Conservation (phyloP, 495 filamentous ascomycete genomes). For the Lasiosphaeria ovina region DNA sequence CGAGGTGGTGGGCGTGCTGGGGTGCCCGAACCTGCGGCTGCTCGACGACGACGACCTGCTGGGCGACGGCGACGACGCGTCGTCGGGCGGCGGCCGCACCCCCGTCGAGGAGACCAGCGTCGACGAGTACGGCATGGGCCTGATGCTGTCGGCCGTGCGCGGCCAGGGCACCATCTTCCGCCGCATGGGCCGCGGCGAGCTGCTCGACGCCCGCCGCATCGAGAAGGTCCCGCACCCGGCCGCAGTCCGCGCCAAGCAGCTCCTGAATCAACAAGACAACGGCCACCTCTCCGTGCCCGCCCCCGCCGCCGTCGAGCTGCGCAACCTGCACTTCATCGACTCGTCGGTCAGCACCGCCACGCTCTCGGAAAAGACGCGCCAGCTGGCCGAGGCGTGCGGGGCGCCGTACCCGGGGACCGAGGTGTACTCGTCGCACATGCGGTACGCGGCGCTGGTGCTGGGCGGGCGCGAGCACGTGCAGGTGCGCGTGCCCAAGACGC, state of each 20-base stretch:
- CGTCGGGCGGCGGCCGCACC: neutral
- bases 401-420: slow-evolving; percentile 49
- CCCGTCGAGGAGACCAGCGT: slow-evolving; percentile 47
- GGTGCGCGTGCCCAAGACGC: slow-evolving; percentile 22
- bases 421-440: slow-evolving; percentile 58
- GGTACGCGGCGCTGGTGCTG: slow-evolving; percentile 56
- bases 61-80: neutral
- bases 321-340: slow-evolving; percentile 50
- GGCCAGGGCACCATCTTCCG: slow-evolving; percentile 52
- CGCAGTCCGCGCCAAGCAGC: no score
- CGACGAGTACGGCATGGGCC: slow-evolving; percentile 49
- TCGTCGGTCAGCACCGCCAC: slow-evolving; percentile 39
- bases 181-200: slow-evolving; percentile 37
- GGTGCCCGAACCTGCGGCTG: slow-evolving; percentile 55
- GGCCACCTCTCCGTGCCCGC: neutral
- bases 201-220: slow-evolving; percentile 32
- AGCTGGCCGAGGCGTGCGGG: slow-evolving; percentile 42
- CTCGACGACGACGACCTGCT: slow-evolving; percentile 15
- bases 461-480: slow-evolving; percentile 34
- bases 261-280: neutral
- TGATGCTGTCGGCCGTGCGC: slow-evolving; percentile 51
- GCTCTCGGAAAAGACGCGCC: slow-evolving; percentile 39
- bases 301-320: slow-evolving; percentile 21
- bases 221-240: slow-evolving; percentile 5
- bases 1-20: slow-evolving; percentile 55